Evolutionary conservation across 108 stramenopile species (phyloP).

Genomic region (Fragilaria crotonensis): DNA sequence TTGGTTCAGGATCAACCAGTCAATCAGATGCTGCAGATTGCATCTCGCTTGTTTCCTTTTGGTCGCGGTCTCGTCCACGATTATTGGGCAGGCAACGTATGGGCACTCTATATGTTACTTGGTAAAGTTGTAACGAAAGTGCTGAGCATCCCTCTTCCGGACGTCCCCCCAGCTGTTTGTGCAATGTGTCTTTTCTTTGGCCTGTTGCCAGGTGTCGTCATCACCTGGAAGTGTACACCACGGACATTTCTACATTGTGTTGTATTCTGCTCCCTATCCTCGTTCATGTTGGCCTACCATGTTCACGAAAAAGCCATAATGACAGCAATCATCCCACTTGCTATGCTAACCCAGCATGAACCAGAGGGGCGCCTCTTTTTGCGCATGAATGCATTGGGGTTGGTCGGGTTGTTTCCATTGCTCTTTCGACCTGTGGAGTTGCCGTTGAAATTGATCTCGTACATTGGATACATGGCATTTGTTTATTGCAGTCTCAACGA

Average conservation of each 20-base stretch:
- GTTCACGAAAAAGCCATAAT: conserved; percentile 98
- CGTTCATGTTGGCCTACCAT: conserved; percentile 83
- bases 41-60: conserved; percentile 90
- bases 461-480: conserved; percentile 39
- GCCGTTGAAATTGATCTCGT: conserved; percentile 42
- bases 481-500: conserved; percentile 2
- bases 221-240: conserved; percentile 9
- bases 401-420: conserved; percentile 64
- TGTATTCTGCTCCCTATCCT: conserved; percentile 51
- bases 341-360: conserved; percentile 27
- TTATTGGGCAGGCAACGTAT: conserved; percentile 97
- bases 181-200: conserved; percentile 42
- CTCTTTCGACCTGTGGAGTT: conserved; percentile 59
- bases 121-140: conserved; percentile 36
- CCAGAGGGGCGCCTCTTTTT: conserved; percentile 35
- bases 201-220: conserved; percentile 26
- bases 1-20: conserved; percentile 16
- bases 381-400: conserved; percentile 42
- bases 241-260: conserved; percentile 44
- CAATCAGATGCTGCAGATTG: conserved; percentile 61
- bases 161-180: conserved; percentile 48
- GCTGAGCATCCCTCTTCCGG: conserved; percentile 29
- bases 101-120: conserved; percentile 80
- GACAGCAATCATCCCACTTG: conserved; percentile 69
- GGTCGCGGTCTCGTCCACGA: conserved; percentile 92